A percentile compares a stretch with the other conserved stretches of the same genome.
Conservation (phyloP, 2,329 filamentous ascomycete species). For the Juglanconis sp. region DNA sequence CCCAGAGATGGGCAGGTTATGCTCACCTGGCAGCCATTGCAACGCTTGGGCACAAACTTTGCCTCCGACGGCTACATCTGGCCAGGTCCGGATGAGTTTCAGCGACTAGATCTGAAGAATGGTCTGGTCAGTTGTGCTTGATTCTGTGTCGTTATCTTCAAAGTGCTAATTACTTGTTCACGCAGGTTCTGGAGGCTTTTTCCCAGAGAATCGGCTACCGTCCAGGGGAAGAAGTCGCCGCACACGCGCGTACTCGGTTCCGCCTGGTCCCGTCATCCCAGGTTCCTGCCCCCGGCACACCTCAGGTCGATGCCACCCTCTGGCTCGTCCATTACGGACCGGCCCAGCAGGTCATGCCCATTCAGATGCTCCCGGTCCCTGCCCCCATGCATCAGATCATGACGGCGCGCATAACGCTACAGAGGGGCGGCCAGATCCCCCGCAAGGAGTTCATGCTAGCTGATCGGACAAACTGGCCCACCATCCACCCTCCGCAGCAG, state of each 20-base stretch:
- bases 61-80: slow-evolving; percentile 92
- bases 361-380: slow-evolving; percentile 62
- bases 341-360: slow-evolving; percentile 69
- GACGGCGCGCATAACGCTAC: slow-evolving; percentile 61
- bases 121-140: slow-evolving; percentile 46
- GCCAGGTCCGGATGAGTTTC: slow-evolving; percentile 76
- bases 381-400: slow-evolving; percentile 59
- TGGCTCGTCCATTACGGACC: slow-evolving; percentile 91
- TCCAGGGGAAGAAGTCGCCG: slow-evolving; percentile 69
- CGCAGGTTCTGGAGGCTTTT: slow-evolving; percentile 84
- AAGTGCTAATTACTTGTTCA: neutral
- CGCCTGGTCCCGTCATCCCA: slow-evolving; percentile 67
- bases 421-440: slow-evolving; percentile 74
- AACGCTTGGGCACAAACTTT: slow-evolving; percentile 68
- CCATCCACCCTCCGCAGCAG: slow-evolving; percentile 66
- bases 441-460: slow-evolving; percentile 94
- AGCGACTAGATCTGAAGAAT: slow-evolving; percentile 67
- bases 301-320: slow-evolving; percentile 73
- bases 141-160: neutral
- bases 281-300: slow-evolving; percentile 64
- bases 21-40: slow-evolving; percentile 82
- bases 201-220: slow-evolving; percentile 79
- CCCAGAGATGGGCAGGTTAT: slow-evolving; percentile 80
- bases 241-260: slow-evolving; percentile 80
- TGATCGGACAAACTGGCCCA: slow-evolving; percentile 87